Evolutionary conservation across 805 yeast genomes (phyloP), one percentile per base, ranked within the genome.

Genomic region (Lipomyces japonicus): DNA sequence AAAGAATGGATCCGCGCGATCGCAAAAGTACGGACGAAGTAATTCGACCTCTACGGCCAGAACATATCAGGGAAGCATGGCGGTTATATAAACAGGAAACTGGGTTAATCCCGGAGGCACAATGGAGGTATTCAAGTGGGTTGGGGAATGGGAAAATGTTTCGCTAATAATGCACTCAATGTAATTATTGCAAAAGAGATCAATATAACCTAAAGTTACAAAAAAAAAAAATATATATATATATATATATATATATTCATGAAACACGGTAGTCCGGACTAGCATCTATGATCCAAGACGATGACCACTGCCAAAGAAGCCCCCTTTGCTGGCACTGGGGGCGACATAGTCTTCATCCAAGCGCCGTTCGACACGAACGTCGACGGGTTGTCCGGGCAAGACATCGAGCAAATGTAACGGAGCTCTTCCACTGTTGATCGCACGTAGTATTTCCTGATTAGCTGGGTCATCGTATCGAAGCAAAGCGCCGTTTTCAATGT

Each of bases 61-160:
- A 86, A 53, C 95, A 90, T 63, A 75, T 90, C 25, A 69, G 95
- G 44, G 95, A 88, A 61, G 96, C 96, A 0, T 86, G 95, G 91
- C 72, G 95, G 59, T 65, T 84, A 42, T 84, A 82, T 58, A 80
- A 78, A 57, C 56, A 75, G 38, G 95, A 89, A 61, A 79, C 76
- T 44, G 81, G 83, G 28, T 76, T 81, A 2, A 75, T 80, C 1
- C 80, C 85, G 4, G 71, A 73, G 7, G 76, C 82, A 1, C 78
- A 79, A 46, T 84, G 90, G 87, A 72, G 90, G 50, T 66, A 75
- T 5, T 86, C 84, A 62, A 87, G 87, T 12, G 82, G 82, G 3
- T 85, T 78, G 42, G 79, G 82, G 2, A 84, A 81, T 60, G 91
- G 91, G 0, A 65, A 75, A 65, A 67, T 85, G 74, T 86, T 85